Evolutionary conservation across 768 basidiomycete genomes (phyloP), one percentile per base, ranked within the genome.

Genomic region (Leccinum disarticulatum): DNA sequence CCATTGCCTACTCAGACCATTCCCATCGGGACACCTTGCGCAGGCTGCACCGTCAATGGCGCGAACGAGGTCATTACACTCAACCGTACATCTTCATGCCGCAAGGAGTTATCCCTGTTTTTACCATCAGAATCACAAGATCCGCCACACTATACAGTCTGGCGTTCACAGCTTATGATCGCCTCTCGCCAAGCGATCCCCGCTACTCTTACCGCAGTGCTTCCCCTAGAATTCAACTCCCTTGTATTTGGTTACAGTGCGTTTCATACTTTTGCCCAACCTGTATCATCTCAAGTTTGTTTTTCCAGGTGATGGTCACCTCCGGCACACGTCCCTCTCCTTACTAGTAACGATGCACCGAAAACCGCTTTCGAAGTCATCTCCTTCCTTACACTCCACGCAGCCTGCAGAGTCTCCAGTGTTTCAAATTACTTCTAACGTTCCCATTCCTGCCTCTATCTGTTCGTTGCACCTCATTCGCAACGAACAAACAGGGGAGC

Each of bases 221-320:
- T 87, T 30, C 85, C 87, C 5, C 68, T 93, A 8, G 85, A 86
- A 49, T 71, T 83, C 0, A 82, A 85, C 36, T 56, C 72, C 0
- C 76, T 94, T 27, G 64, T 93, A 35, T 73, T 87, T 50, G 93
- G 91, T 43, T 84, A 80, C 63, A 80, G 90, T 90, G 63, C 35
- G 83, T 71, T 4, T 55, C 53, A 22, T 7, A 10, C 3, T 35
- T 14, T 17, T 38, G 22, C 6, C 25, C 14, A 35, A 11, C 14
- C 14, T 9, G 3, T 13, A 3, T 50, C 22, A 30, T 31, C 17
- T 64, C 9, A 64, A 19, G 11, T 49, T 41, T 49, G 15, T 28
- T 52, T 13, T 41, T 58, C 5, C 41, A 87, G 86, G 78, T 38
- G 84, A 87, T 71, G 86, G 86, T 1, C 64, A 61, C 47, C 66